Conservation (phyloP, 2,329 filamentous ascomycete genomes). For the Ampelomyces quisqualis region DNA sequence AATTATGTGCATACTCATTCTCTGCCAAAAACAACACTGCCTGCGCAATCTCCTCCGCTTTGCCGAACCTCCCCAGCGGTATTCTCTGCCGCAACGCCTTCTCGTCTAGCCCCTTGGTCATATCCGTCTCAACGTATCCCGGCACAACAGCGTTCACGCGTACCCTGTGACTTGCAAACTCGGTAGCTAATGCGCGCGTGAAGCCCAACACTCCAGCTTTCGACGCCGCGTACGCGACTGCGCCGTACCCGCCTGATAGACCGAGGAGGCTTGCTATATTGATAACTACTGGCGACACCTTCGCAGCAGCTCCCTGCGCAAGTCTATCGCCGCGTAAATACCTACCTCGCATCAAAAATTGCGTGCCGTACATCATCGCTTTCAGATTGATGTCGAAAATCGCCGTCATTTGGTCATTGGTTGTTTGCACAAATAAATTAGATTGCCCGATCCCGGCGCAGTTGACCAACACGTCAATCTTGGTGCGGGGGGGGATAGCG, state of each 20-base stretch:
- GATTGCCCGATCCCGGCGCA: constrained; percentile 73
- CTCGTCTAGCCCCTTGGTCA: constrained; percentile 60
- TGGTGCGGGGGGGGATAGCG: constrained; percentile 9
- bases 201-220: constrained; percentile 78
- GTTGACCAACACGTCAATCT: constrained; percentile 65
- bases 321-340: constrained; percentile 17
- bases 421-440: constrained; percentile 61
- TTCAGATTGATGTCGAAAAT: constrained; percentile 71
- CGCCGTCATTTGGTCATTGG: constrained; percentile 53
- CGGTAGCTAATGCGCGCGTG: constrained; percentile 65
- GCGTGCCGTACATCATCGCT: constrained; percentile 64
- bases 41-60: constrained; percentile 72
- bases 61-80: constrained; percentile 67
- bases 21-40: constrained; percentile 74
- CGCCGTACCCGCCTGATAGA: constrained; percentile 66
- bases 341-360: constrained; percentile 48
- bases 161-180: constrained; percentile 62
- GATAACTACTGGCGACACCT: constrained; percentile 64
- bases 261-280: constrained; percentile 80
- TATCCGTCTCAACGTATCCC: constrained; percentile 78
- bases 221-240: constrained; percentile 72
- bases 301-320: too few relatives aligned
- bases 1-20: constrained; percentile 85
- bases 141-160: constrained; percentile 80
- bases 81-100: constrained; percentile 53